These are phyloP conservation scores for Wickerhamiella siamensis DNA, from an alignment of 805 yeast species.

Conservation along the genomic window DNA sequence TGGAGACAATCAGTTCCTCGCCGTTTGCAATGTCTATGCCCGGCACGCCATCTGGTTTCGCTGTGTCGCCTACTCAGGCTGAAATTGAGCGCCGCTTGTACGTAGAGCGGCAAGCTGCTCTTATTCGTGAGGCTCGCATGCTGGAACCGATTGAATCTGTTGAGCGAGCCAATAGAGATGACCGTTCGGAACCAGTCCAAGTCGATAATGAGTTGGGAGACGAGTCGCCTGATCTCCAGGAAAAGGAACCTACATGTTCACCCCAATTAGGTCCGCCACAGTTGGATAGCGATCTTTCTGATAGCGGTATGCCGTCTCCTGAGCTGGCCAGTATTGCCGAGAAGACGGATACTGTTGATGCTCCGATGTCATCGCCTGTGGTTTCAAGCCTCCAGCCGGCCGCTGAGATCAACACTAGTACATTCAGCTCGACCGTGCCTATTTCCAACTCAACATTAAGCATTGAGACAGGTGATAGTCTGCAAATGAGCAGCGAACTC, in stretches of 20 bases:
- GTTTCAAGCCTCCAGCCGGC: background rate
- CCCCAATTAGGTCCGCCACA: conserved; percentile 1
- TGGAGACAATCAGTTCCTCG: background rate
- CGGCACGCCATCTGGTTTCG: background rate
- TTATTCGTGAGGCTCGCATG: too few relatives aligned
- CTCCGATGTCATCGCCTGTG: background rate
- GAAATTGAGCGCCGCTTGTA: background rate
- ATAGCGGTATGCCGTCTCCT: conserved; percentile 2
- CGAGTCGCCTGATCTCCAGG: too few relatives aligned
- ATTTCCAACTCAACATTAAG: background rate
- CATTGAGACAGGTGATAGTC: conserved; percentile 1
- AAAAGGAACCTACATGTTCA: background rate
- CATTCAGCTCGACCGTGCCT: background rate
- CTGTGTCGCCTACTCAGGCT: background rate
- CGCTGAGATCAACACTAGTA: too few relatives aligned
- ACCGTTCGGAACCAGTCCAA: too few relatives aligned
- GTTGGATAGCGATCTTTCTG: conserved; percentile 14
- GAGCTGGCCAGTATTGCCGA: background rate
- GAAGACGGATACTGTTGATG: background rate
- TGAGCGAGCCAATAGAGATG: too few relatives aligned
- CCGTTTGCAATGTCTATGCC: conserved; percentile 1
- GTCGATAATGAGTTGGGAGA: too few relatives aligned
- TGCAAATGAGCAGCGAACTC: background rate
- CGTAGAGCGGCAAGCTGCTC: background rate
- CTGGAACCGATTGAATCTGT: too few relatives aligned